Evolutionary conservation across 176 grass and related monocot genomes (phyloP), one percentile per base, ranked within the genome.

Genomic region (Oryza officinalis): DNA sequence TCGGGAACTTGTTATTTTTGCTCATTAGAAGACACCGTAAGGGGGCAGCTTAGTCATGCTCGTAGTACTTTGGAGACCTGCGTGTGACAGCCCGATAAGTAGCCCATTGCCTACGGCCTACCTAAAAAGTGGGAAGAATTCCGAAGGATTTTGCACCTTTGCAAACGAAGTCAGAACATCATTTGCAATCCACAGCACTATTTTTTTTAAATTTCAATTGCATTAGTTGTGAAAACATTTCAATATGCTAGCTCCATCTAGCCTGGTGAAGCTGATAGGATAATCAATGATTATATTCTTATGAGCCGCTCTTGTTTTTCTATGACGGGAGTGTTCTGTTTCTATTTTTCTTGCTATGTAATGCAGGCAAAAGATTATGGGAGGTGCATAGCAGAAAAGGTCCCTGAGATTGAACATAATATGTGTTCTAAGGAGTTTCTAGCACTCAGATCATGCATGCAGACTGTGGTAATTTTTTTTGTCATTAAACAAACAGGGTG

Each of bases 381-480:
- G 47, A 91, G 52, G 71, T 98, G 91, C 83, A 79, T 95, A 71
- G 85, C 89, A 35, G 80, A 82, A 61, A 98, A 86, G 78, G 87
- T 95, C 27, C 92, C 93, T 67, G 93, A 98, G 89, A 89, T 93
- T 84, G 91, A 91, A 60, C 95, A 78, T 88, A 87, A 93, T 76
- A 95, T 95, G 93, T 98, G 96, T 92, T 86, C 86, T 69, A 98
- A 95, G 79, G 90, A 98, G 79, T 98, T 98, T 80, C 82, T 98
- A 86, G 93, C 87, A 31, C 91, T 98, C 72, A 98, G 83, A 85
- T 23, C 87, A 83, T 98, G 96, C 96, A 98, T 98, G 93, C 90
- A 98, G 69, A 93, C 67, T 41, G 78, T 13, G 86, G 95, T 98
- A 38, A 97, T 84, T 60, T 43, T 80, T 80, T 77, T 26, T 67